A percentile compares a stretch with the other conserved stretches of the same genome.
Evolutionary conservation across 1,139 yeast genomes (phyloP).

Genomic region (Meyerozyma carpophila): DNA sequence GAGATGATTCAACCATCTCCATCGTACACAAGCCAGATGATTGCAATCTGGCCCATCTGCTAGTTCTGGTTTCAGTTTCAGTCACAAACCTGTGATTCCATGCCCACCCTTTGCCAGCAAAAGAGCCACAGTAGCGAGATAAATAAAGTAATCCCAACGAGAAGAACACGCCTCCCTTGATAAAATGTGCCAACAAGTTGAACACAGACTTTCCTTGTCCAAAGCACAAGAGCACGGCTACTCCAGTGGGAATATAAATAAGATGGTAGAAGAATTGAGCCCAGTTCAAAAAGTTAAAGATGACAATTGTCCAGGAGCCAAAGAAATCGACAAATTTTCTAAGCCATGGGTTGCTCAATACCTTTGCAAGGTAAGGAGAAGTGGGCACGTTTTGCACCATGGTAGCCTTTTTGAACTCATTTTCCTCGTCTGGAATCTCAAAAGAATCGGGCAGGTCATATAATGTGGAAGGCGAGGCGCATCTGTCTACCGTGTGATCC

Average conservation of each 20-base stretch:
- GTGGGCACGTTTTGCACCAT: neutral
- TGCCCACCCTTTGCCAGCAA: slow-evolving; percentile 74
- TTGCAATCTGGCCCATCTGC: slow-evolving; percentile 36
- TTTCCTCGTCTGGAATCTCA: neutral
- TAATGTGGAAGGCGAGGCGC: neutral
- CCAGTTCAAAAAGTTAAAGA: slow-evolving; percentile 57
- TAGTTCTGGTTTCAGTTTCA: slow-evolving; percentile 14
- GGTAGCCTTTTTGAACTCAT: neutral
- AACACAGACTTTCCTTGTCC: slow-evolving; percentile 67
- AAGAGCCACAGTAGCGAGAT: slow-evolving; percentile 83
- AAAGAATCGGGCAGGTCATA: neutral
- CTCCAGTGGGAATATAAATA: slow-evolving; percentile 64
- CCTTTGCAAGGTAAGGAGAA: slow-evolving; percentile 14
- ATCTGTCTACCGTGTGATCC: neutral
- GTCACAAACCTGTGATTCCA: slow-evolving; percentile 66
- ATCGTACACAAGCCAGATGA: slow-evolving; percentile 63
- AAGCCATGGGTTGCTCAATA: slow-evolving; percentile 25
- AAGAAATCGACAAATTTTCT: slow-evolving; percentile 25
- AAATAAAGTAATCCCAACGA: slow-evolving; percentile 69
- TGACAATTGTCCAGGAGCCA: slow-evolving; percentile 24
- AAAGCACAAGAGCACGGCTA: slow-evolving; percentile 64
- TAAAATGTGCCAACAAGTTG: slow-evolving; percentile 87
- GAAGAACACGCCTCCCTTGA: slow-evolving; percentile 90
- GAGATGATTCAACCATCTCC: slow-evolving; percentile 78
- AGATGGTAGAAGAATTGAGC: slow-evolving; percentile 59